Base-by-base conservation (phyloP, 148 eudicot species). In the Rhododendron kiyosumense region DNA sequence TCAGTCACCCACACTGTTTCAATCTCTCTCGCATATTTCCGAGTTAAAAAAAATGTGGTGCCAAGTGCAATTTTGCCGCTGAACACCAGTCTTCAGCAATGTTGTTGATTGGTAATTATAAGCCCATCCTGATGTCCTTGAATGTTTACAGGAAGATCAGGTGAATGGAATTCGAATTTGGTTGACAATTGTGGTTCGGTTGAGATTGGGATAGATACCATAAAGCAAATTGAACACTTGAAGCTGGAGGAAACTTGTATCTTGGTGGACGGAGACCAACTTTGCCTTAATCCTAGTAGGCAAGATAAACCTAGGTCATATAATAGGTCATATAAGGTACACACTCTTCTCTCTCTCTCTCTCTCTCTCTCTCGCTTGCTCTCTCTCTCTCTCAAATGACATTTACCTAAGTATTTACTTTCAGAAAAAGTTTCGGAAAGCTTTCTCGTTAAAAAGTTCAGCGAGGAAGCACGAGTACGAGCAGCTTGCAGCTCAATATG, bases 351-450 rank as follows among this genome's bases (percentile, higher is more conserved):
- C 54, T 51, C 85, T 38, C 43, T 34, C 36, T 34, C 36, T 34
- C n/a, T n/a, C n/a, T n/a, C 36, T 34, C 36, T 36, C 3, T 36
- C 38, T 36, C n/a, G n/a, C n/a, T n/a, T n/a, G n/a, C 38, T 36
- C 38, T 34, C 36, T 34, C 83, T 30, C 36, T 46, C 36, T 30
- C 83, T 28, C 67, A n/a, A 59, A 2, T 59, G 65, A 6, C 78
- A 74, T 15, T 74, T 14, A 15, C 24, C 22, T 15, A 34, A 17
- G 34, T 74, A n/a, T 26, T 26, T 67, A 11, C 17, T 87, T 76
- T 46, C 82, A 92, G 93, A 90, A 90, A 84, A 92, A 89, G 85
- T 80, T 92, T 74, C 85, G 71, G 77, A 79, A 88, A 41, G 92
- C 91, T n/a, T 71, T 92, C 59, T 86, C 85, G 13, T 69, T 86